Conservation (phyloP, 1,284 basidiomycete species). For the Wallemia mellicola region DNA sequence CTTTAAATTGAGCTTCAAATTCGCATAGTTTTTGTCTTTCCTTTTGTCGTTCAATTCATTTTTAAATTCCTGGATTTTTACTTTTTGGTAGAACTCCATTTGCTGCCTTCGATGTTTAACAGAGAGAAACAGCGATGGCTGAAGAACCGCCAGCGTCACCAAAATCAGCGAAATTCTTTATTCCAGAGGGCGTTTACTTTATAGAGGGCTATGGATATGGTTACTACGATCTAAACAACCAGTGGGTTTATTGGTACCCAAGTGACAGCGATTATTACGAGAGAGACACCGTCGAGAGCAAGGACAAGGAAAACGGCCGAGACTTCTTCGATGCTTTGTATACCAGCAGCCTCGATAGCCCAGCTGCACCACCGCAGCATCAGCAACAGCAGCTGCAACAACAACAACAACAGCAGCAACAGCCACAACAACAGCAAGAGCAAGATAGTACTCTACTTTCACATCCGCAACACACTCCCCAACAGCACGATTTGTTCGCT, state of each 20-base stretch:
- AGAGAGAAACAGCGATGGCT: too few species aligned
- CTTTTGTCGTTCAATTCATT: slow-evolving; percentile 20
- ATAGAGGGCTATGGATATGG: background rate
- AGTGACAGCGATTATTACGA: background rate
- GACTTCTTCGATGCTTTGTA: too few species aligned
- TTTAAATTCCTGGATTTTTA: background rate
- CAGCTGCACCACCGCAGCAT: background rate
- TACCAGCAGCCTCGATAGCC: background rate
- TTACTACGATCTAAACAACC: background rate
- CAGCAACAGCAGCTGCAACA: background rate
- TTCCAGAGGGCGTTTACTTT: background rate
- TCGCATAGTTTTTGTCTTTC: slow-evolving; percentile 76
- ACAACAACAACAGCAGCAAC: background rate
- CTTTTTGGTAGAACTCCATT: background rate
- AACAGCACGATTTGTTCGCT: background rate
- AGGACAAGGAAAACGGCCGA: too few species aligned
- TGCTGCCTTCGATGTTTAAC: too few species aligned
- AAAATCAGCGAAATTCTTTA: background rate
- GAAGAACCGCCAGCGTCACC: background rate
- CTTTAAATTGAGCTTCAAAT: slow-evolving; percentile 71
- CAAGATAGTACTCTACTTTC: background rate
- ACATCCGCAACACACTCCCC: background rate
- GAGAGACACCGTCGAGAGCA: too few species aligned
- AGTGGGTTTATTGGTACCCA: background rate
- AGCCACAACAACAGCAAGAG: background rate